Evolutionary conservation across 805 yeast species (phyloP).

Genomic region (Saccharomycopsis javanensis): DNA sequence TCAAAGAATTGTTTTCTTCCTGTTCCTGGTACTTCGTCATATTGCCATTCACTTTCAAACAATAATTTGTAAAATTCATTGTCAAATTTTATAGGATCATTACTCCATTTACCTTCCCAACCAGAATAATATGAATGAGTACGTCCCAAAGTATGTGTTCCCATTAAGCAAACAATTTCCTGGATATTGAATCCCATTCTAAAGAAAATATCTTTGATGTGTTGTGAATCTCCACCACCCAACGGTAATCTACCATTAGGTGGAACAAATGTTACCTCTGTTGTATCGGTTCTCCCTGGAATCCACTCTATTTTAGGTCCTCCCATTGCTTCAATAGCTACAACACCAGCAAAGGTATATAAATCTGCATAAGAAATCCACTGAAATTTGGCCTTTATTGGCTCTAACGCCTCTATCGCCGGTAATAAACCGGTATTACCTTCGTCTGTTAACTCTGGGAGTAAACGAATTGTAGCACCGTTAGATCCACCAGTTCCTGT

Average conservation of each 20-base stretch:
- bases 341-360: conserved; percentile 43
- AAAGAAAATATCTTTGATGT: conserved; percentile 36
- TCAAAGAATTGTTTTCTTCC: conserved; percentile 33
- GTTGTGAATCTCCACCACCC: conserved; percentile 35
- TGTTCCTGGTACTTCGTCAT: conserved; percentile 32
- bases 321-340: conserved; percentile 40
- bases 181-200: conserved; percentile 40
- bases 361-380: conserved; percentile 44
- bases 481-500: conserved; percentile 30
- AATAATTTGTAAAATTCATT: conserved; percentile 34
- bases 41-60: conserved; percentile 25
- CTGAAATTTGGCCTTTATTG: conserved; percentile 32
- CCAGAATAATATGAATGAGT: conserved; percentile 41
- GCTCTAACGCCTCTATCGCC: conserved; percentile 34
- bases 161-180: conserved; percentile 38
- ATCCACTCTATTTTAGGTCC: conserved; percentile 41
- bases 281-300: conserved; percentile 41
- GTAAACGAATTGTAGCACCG: conserved; percentile 24
- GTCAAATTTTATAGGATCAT: conserved; percentile 31
- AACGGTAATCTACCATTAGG: conserved; percentile 44
- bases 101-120: conserved; percentile 42
- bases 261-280: conserved; percentile 28
- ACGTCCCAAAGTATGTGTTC: conserved; percentile 41
- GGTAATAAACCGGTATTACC: conserved; percentile 39
- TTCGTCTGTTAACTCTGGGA: conserved; percentile 41